Conservation (phyloP, 495 filamentous ascomycete species). For the Hypoxylon crocopeplum region DNA sequence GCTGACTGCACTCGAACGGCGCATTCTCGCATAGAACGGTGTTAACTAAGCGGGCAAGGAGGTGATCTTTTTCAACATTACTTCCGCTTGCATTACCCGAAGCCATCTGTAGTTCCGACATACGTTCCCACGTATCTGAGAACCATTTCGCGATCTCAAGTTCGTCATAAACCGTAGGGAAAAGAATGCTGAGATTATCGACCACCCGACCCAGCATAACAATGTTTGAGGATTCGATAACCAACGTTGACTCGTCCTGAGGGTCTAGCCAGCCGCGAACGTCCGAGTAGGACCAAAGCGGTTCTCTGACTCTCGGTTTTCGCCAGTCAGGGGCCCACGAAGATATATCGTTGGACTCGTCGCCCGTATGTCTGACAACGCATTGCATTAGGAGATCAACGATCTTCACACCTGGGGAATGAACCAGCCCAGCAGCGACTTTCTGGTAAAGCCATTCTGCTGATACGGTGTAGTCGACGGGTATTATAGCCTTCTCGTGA, state of each 20-base stretch:
- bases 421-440: not conserved
- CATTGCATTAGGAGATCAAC: not conserved
- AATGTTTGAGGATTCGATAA: not conserved
- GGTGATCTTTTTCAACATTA: not conserved
- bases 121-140: not conserved
- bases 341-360: not conserved
- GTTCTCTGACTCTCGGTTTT: not conserved
- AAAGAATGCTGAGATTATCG: not conserved
- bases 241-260: not conserved
- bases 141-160: not conserved
- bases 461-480: not conserved
- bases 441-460: not conserved
- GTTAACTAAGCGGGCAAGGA: not conserved
- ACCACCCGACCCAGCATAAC: not conserved
- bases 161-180: not conserved
- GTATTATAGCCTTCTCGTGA: not conserved
- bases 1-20: not conserved
- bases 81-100: not conserved
- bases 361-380: not conserved
- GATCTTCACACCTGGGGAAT: not conserved
- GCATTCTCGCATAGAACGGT: not conserved
- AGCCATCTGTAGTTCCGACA: not conserved
- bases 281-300: not conserved
- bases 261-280: not conserved
- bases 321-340: constrained; percentile 11